A percentile compares a stretch with the other conserved stretches of the same genome.
Evolutionary conservation across 306 rosid species (phyloP).

Genomic region (Cicer pinnatifidum): DNA sequence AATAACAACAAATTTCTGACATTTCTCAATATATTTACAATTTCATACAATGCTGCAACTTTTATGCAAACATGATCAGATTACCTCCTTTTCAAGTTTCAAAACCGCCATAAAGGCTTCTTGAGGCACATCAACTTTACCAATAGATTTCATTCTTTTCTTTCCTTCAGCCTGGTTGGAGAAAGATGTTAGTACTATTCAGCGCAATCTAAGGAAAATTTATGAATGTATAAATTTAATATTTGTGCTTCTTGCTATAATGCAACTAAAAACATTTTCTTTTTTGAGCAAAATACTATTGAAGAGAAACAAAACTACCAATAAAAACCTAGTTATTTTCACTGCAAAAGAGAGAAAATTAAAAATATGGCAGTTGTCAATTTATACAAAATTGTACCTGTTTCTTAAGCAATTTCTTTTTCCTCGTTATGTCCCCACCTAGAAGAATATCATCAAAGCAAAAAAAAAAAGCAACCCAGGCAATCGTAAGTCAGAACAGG

Average conservation of each 20-base stretch:
- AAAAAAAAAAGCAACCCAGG: conserved; percentile 6
- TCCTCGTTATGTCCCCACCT: conserved; percentile 89
- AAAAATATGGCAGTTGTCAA: conserved; percentile 4
- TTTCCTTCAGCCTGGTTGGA: conserved; percentile 83
- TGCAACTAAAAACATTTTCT: conserved; percentile 18
- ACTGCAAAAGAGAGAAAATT: conserved; percentile 1
- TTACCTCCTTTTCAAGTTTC: conserved; percentile 92
- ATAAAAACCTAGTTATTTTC: not conserved
- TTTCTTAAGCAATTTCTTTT: conserved; percentile 88
- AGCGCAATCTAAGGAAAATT: conserved; percentile 19
- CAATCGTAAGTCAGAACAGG: conserved; percentile 30
- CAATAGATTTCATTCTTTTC: conserved; percentile 93
- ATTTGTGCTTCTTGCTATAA: conserved; percentile 23
- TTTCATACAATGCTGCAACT: conserved; percentile 41
- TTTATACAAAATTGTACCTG: conserved; percentile 57
- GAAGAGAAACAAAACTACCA: conserved; percentile 33
- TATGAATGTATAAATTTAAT: conserved; percentile 10
- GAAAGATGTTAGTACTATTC: conserved; percentile 24
- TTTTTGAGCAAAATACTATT: conserved; percentile 4
- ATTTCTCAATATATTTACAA: conserved; percentile 42
- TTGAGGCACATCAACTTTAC: conserved; percentile 94
- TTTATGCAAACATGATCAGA: conserved; percentile 51
- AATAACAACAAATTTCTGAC: conserved; percentile 36
- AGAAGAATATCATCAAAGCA: conserved; percentile 40
- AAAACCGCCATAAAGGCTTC: conserved; percentile 98